Evolutionary conservation across 257 asterid genomes (phyloP).

Genomic region (Solanum medicagineum): DNA sequence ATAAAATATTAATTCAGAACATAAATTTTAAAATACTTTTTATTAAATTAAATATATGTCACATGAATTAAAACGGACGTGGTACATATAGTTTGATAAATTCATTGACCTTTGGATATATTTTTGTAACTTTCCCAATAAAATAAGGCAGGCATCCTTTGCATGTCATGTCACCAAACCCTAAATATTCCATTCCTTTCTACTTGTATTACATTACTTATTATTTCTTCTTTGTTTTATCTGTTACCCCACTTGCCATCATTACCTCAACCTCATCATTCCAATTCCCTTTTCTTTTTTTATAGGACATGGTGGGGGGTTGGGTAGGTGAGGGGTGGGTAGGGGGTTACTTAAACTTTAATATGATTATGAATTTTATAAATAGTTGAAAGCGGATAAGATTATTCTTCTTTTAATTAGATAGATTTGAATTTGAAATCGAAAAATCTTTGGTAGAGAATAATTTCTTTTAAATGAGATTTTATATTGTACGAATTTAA

Average conservation of each 20-base stretch:
- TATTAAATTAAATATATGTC: neutral
- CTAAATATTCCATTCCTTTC: slow-evolving; percentile 9
- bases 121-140: neutral
- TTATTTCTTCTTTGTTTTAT: neutral
- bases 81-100: neutral
- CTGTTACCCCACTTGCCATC: slow-evolving; percentile 6
- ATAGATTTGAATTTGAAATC: too few relatives aligned
- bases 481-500: rapidly evolving
- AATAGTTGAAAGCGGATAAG: neutral
- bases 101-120: neutral
- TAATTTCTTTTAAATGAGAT: rapidly evolving
- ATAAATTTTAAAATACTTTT: too few relatives aligned
- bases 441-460: too few relatives aligned
- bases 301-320: neutral
- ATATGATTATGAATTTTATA: neutral
- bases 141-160: neutral
- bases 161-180: slow-evolving; percentile 11
- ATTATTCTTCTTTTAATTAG: too few relatives aligned
- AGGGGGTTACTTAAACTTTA: neutral
- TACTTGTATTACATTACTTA: neutral
- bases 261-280: slow-evolving; percentile 17
- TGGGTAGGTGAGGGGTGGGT: neutral
- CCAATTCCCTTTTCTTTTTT: neutral
- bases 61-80: neutral
- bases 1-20: too few relatives aligned